Evolutionary conservation across 176 grass and related monocot species (phyloP), one percentile per base, ranked within the genome.

Genomic region (Oryza brachyantha): DNA sequence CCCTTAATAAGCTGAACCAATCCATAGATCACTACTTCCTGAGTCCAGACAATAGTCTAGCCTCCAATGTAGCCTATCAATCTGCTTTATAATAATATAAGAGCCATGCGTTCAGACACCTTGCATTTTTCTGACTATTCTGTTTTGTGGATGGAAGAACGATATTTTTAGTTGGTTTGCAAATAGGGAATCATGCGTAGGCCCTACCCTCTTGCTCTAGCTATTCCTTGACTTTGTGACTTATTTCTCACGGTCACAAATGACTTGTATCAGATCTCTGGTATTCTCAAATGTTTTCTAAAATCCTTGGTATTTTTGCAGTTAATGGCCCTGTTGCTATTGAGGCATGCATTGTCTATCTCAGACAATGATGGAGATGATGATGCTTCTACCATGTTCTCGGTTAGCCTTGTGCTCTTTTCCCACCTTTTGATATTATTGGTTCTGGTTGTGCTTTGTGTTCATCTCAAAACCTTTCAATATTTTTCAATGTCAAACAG

Each of bases 381-480:
- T 86, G 91, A 97, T 62, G 74, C 91, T 55, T 93, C 94, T 21
- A 88, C 88, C 81, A 91, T 97, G 61, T 97, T 93, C 84, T 97
- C 91, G 10, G 94, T 97, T 72, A 93, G 88, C 83, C 25, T 38
- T 8, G 0, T 29, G 26, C 25, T 16, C 40, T 0, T 62, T 64
- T 45, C 12, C 64, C 70, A 19, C 14, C 21, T 28, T 67, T 21
- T 13, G 13, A 35, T 81, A 17, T 78, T 78, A 8, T 34, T 16
- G 25, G 42, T 39, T 34, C n/a, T 73, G 71, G 32, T 79, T 38
- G 36, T 45, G 21, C 24, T 76, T 72, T 19, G 9, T 84, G 54
- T 27, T 86, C 45, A 73, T 10, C 10, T 55, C 12, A 61, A 61
- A 19, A 39, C 74, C 12, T 26, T 77, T 73, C 46, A 68, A 64